phyloP scores from a whole-genome alignment of 495 filamentous ascomycete species.

The Aeminium ludgeri region DNA sequence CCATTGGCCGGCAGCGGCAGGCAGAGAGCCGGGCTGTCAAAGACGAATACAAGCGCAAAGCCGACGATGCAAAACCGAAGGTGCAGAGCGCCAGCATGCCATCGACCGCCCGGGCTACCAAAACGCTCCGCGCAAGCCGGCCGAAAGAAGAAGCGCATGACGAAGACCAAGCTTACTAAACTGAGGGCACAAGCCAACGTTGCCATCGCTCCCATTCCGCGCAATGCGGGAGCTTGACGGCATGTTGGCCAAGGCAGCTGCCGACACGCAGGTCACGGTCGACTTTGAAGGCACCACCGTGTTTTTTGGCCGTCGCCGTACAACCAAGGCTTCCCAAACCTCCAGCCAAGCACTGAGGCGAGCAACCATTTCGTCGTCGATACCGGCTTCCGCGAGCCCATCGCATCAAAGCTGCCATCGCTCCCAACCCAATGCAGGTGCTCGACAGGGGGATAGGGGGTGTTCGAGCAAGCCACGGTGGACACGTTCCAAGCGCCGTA shows the following conservation, averaged over 20 bases:
- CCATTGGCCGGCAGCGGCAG: conserved; percentile 31
- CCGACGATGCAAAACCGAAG: conserved; percentile 28
- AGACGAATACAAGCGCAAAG: conserved; percentile 21
- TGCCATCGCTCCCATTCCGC: background rate
- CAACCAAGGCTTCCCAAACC: background rate
- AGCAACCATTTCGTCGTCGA: background rate
- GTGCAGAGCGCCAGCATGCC: conserved; percentile 27
- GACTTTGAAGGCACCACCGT: too few species aligned
- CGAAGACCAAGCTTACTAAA: conserved; percentile 16
- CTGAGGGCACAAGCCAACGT: conserved; percentile 7
- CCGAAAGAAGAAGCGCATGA: conserved; percentile 29
- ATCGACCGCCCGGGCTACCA: conserved; percentile 33
- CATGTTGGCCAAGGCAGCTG: background rate
- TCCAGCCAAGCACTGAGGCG: background rate
- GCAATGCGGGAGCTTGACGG: background rate
- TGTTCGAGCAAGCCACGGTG: too few species aligned
- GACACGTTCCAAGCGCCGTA: too few species aligned
- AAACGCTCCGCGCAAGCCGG: conserved; percentile 33
- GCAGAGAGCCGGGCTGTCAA: conserved; percentile 23
- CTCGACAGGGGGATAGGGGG: too few species aligned
- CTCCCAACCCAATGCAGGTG: too few species aligned
- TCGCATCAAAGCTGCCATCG: too few species aligned
- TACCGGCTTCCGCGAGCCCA: background rate
- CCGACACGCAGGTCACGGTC: background rate
- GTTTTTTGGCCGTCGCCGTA: background rate